phyloP scores from a whole-genome alignment of 352 stramenopile species.

The Albugo candida region DNA sequence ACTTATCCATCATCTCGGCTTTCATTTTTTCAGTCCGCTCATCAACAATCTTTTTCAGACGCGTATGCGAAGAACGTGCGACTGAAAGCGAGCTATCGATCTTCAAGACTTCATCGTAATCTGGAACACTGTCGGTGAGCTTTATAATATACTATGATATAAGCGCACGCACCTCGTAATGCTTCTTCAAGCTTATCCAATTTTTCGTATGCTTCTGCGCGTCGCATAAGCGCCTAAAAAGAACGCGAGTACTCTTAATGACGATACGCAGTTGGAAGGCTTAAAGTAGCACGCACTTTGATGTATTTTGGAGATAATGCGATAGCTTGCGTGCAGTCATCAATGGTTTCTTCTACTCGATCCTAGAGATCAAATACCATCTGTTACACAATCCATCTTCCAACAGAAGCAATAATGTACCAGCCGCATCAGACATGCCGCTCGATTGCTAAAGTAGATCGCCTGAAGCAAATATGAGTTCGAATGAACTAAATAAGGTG shows the following conservation, averaged over 20 bases:
- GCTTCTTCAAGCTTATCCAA: slow-evolving; percentile 88
- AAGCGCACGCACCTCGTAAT: slow-evolving; percentile 35
- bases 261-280: not conserved
- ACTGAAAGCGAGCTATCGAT: slow-evolving; percentile 73
- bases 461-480: slow-evolving; percentile 19
- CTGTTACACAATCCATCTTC: not conserved
- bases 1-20: slow-evolving; percentile 89
- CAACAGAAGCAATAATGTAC: slow-evolving; percentile 4
- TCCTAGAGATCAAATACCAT: slow-evolving; percentile 8
- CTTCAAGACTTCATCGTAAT: slow-evolving; percentile 82
- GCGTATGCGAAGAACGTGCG: slow-evolving; percentile 29
- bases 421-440: slow-evolving; percentile 50
- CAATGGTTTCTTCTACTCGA: slow-evolving; percentile 75
- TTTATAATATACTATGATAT: slow-evolving; percentile 1
- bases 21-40: slow-evolving; percentile 97
- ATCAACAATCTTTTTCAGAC: slow-evolving; percentile 81
- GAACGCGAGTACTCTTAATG: no score
- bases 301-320: slow-evolving; percentile 91
- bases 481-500: no score
- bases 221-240: slow-evolving; percentile 67
- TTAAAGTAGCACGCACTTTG: slow-evolving; percentile 41
- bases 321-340: slow-evolving; percentile 88
- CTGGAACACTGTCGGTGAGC: slow-evolving; percentile 16
- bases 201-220: slow-evolving; percentile 83
- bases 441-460: slow-evolving; percentile 76